phyloP scores from a whole-genome alignment of 257 asterid species.

The Solanum paucissectum region DNA sequence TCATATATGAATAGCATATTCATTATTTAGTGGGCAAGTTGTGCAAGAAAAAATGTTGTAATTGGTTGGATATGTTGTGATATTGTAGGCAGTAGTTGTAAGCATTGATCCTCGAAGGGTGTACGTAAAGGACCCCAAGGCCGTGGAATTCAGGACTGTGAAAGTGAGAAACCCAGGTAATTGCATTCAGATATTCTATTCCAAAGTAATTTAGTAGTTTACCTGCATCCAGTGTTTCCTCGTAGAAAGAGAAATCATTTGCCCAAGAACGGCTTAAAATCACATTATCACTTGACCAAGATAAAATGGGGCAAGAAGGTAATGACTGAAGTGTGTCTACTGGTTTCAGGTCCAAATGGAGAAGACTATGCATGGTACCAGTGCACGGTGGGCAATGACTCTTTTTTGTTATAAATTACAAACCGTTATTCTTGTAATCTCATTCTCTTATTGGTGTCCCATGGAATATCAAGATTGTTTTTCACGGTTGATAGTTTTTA shows the following conservation, averaged over 20 bases:
- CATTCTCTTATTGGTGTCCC: background rate
- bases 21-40: background rate
- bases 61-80: background rate
- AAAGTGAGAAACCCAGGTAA: conserved; percentile 70
- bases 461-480: background rate
- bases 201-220: background rate
- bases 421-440: background rate
- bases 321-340: background rate
- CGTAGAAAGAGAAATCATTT: background rate
- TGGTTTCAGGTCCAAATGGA: conserved; percentile 68
- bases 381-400: conserved; percentile 56
- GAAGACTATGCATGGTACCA: conserved; percentile 81
- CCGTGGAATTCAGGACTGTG: conserved; percentile 60
- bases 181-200: background rate
- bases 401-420: background rate
- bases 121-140: conserved; percentile 55
- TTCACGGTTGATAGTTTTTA: background rate
- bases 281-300: background rate
- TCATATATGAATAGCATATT: background rate
- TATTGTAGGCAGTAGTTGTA: conserved; percentile 81
- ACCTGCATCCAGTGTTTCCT: background rate
- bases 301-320: background rate
- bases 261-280: background rate
- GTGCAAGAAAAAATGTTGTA: background rate
- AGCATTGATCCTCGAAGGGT: conserved; percentile 96